Conservation (phyloP, 106 monocot genomes). For the Allium sativum region DNA sequence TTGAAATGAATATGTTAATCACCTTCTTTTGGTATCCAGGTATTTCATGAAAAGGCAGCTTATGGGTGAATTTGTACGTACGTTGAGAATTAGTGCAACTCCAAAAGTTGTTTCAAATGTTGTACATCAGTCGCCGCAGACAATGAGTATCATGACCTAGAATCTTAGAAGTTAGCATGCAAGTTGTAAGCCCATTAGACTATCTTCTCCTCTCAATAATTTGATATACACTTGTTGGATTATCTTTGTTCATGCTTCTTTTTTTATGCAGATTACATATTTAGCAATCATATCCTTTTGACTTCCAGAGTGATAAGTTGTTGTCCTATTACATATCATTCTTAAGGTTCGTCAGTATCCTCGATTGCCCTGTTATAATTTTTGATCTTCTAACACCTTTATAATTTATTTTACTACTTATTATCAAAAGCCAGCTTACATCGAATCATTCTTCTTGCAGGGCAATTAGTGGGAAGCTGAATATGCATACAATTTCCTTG, state of each 20-base stretch:
- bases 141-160: constrained; percentile 98
- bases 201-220: too few species aligned
- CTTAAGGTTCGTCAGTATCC: constrained; percentile 44
- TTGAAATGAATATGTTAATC: constrained; percentile 2
- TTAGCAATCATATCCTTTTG: constrained; percentile 86
- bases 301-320: constrained; percentile 83
- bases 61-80: constrained; percentile 93
- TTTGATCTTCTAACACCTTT: not conserved
- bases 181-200: constrained; percentile 94
- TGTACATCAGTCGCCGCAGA: constrained; percentile 83
- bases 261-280: constrained; percentile 79
- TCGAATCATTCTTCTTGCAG: constrained; percentile 31
- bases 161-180: constrained; percentile 87
- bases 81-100: constrained; percentile 62
- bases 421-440: constrained; percentile 7
- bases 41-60: constrained; percentile 98
- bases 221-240: too few species aligned
- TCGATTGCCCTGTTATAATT: not conserved
- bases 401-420: not conserved
- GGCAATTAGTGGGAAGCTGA: constrained; percentile 98
- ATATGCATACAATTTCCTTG: constrained; percentile 80
- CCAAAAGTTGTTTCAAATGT: too few species aligned
- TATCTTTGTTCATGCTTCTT: too few species aligned
- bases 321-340: constrained; percentile 97
- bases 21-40: constrained; percentile 12